These are phyloP conservation scores for Boletales sp. DNA, from an alignment of 768 basidiomycete genomes.

Conservation along the genomic window DNA sequence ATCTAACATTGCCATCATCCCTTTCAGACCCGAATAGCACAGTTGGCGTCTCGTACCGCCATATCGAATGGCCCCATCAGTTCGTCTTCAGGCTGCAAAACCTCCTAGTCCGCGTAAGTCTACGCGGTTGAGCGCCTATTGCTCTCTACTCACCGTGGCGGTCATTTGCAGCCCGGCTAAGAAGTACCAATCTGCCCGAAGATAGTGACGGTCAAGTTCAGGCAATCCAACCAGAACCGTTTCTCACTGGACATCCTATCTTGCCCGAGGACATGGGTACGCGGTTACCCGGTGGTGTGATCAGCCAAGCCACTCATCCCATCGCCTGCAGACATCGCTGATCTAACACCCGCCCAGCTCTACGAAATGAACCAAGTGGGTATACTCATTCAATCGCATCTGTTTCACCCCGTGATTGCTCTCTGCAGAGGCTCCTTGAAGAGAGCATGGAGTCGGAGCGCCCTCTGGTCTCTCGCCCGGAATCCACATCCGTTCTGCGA, in stretches of 20 bases:
- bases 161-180: slow-evolving; percentile 19
- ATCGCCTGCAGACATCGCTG: slow-evolving; percentile 28
- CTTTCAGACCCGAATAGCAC: background rate
- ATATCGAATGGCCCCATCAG: slow-evolving; percentile 9
- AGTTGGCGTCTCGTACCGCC: background rate
- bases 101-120: slow-evolving; percentile 28
- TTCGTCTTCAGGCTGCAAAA: background rate
- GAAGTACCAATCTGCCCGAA: slow-evolving; percentile 23
- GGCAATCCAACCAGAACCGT: slow-evolving; percentile 8
- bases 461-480: slow-evolving; percentile 54
- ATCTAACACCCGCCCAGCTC: slow-evolving; percentile 32
- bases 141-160: background rate
- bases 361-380: slow-evolving; percentile 41
- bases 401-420: background rate
- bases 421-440: slow-evolving; percentile 35
- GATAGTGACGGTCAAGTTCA: slow-evolving; percentile 3
- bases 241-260: slow-evolving; percentile 28
- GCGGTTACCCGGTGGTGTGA: background rate
- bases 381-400: background rate
- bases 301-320: background rate
- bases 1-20: background rate
- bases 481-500: slow-evolving; percentile 52
- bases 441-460: slow-evolving; percentile 36
- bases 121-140: background rate
- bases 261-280: slow-evolving; percentile 30